phyloP scores from a whole-genome alignment of 2,329 filamentous ascomycete species.

The Incumbomyces lentus region DNA sequence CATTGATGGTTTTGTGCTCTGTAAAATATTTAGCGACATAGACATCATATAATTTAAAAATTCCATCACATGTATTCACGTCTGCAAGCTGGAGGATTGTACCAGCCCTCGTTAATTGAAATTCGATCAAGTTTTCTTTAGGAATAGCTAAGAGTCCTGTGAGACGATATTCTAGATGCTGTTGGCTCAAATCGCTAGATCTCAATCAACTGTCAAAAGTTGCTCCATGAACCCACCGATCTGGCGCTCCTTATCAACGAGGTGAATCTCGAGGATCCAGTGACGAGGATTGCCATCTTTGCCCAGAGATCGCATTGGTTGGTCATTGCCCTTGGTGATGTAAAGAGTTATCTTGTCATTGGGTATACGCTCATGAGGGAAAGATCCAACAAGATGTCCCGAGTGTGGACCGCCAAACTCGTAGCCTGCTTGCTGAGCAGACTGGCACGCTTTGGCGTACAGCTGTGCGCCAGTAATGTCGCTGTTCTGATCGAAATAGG shows the following conservation, averaged over 20 bases:
- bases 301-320: slow-evolving; percentile 31
- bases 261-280: slow-evolving; percentile 44
- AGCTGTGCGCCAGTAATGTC: slow-evolving; percentile 41
- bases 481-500: slow-evolving; percentile 28
- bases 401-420: slow-evolving; percentile 36
- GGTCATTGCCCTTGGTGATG: slow-evolving; percentile 35
- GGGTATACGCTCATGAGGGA: slow-evolving; percentile 43
- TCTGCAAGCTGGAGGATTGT: too few species aligned
- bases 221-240: slow-evolving; percentile 32
- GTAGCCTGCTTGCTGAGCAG: slow-evolving; percentile 33
- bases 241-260: slow-evolving; percentile 28
- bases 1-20: too few species aligned
- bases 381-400: slow-evolving; percentile 43
- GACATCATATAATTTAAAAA: too few species aligned
- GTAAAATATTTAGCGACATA: too few species aligned
- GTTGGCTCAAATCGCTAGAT: too few species aligned
- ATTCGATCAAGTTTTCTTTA: too few species aligned
- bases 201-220: slow-evolving; percentile 40
- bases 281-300: slow-evolving; percentile 35
- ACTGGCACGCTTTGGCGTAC: slow-evolving; percentile 34
- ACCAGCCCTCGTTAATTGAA: too few species aligned
- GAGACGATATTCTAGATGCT: too few species aligned
- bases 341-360: slow-evolving; percentile 37
- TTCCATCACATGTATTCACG: too few species aligned
- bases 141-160: too few species aligned